A percentile compares a stretch with the other conserved stretches of the same genome.
Evolutionary conservation across 345 rosid species (phyloP).

Genomic region (Murraya paniculata): DNA sequence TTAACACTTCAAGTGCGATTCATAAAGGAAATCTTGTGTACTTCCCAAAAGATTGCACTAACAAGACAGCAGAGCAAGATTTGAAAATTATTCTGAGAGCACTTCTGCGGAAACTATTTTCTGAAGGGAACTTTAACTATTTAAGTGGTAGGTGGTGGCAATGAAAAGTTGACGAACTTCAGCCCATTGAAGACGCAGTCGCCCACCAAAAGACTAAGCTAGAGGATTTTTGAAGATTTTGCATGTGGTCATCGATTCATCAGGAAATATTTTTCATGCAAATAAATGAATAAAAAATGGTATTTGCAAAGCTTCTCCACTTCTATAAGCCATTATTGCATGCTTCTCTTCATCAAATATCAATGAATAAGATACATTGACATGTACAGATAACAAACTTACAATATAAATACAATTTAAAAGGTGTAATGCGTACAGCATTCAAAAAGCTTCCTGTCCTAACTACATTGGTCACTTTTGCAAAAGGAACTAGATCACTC

Average conservation of each 20-base stretch:
- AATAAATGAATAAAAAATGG: not conserved
- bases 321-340: constrained; percentile 2
- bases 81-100: constrained; percentile 3
- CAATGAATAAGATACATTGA: not conserved
- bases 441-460: constrained; percentile 12
- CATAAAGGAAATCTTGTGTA: constrained; percentile 4
- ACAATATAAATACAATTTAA: constrained; percentile 1
- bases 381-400: constrained; percentile 17
- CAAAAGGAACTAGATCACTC: constrained; percentile 10
- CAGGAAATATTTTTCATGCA: not conserved
- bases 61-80: not conserved
- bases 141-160: constrained; percentile 23
- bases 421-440: constrained; percentile 8
- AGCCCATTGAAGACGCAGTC: constrained; percentile 13
- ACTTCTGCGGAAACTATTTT: constrained; percentile 14
- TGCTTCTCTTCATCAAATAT: not conserved
- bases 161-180: constrained; percentile 29
- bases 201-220: constrained; percentile 14
- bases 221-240: constrained; percentile 19
- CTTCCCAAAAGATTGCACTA: constrained; percentile 4
- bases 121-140: not conserved
- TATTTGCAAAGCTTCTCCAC: not conserved
- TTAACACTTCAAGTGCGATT: not conserved
- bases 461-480: constrained; percentile 19
- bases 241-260: constrained; percentile 23